Percentiles rank a stretch among this genome's conserved stretches.
Evolutionary conservation across 495 filamentous ascomycete species (phyloP).

Genomic region (Chaetomium tenue): DNA sequence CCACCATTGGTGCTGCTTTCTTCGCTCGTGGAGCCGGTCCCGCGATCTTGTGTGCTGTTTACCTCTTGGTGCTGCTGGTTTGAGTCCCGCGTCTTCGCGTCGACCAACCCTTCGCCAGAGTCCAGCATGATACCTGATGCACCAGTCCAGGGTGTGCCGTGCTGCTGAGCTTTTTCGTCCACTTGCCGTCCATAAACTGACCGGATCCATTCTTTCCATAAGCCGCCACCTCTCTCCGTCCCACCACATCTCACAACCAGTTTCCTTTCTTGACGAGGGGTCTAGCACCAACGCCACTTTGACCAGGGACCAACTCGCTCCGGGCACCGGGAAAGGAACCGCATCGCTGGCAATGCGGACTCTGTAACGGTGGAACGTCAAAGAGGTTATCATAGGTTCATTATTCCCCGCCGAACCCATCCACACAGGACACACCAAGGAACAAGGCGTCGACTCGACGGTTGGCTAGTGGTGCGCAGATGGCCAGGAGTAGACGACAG

Average conservation of each 20-base stretch:
- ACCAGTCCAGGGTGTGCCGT: slow-evolving; percentile 28
- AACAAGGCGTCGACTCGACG: slow-evolving; percentile 26
- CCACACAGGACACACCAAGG: slow-evolving; percentile 19
- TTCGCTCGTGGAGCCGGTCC: slow-evolving; percentile 6
- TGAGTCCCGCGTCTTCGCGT: slow-evolving; percentile 27
- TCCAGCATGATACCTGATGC: slow-evolving; percentile 32
- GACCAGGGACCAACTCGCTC: slow-evolving; percentile 7
- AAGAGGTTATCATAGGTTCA: slow-evolving; percentile 24
- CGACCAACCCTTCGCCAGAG: slow-evolving; percentile 29
- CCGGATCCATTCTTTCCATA: slow-evolving; percentile 25
- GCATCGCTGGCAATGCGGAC: slow-evolving; percentile 42
- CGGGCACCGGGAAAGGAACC: slow-evolving; percentile 18
- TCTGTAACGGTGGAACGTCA: slow-evolving; percentile 30
- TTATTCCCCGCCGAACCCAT: slow-evolving; percentile 19
- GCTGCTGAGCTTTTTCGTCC: slow-evolving; percentile 23
- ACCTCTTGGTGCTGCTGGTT: slow-evolving; percentile 20
- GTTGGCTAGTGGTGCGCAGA: slow-evolving; percentile 26
- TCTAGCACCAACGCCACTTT: background rate
- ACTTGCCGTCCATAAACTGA: slow-evolving; percentile 25
- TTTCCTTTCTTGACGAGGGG: background rate
- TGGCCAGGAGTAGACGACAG: slow-evolving; percentile 27
- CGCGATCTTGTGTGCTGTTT: slow-evolving; percentile 27
- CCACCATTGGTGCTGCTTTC: slow-evolving; percentile 33
- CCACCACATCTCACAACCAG: slow-evolving; percentile 19
- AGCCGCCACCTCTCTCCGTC: slow-evolving; percentile 19